A percentile compares a stretch with the other conserved stretches of the same genome.
Evolutionary conservation across 352 stramenopile species (phyloP).

Genomic region (Elongisporangium undulatum): DNA sequence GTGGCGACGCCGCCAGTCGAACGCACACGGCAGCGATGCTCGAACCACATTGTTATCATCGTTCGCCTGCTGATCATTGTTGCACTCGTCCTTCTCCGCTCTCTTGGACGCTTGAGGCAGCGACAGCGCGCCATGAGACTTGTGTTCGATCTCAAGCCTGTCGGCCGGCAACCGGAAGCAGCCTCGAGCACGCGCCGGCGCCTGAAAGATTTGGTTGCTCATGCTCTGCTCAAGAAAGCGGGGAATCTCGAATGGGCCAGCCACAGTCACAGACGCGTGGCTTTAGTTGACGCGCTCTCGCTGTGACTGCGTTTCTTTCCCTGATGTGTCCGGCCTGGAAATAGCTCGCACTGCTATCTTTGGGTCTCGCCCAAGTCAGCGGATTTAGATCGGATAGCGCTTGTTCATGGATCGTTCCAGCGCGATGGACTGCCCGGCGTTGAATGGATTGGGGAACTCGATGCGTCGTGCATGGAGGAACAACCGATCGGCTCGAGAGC

Average conservation of each 20-base stretch:
- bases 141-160: background rate
- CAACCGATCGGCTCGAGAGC: slow-evolving; percentile 18
- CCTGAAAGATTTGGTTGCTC: background rate
- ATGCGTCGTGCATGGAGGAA: slow-evolving; percentile 52
- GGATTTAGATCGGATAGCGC: background rate
- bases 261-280: too few species aligned
- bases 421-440: background rate
- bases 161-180: background rate
- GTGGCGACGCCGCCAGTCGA: background rate
- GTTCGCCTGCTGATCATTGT: slow-evolving; percentile 1
- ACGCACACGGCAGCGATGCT: background rate
- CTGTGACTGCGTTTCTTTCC: slow-evolving; percentile 7
- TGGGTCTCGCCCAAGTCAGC: background rate
- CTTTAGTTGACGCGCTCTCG: background rate
- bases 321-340: slow-evolving; percentile 12
- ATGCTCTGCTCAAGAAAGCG: background rate
- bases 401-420: slow-evolving; percentile 18
- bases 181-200: background rate
- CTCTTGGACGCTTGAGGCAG: background rate
- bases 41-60: background rate
- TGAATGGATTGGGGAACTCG: slow-evolving; percentile 45
- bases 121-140: background rate
- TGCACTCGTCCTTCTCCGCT: background rate
- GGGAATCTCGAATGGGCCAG: background rate
- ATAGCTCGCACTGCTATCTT: background rate